These are phyloP conservation scores for Scedosporium boydii DNA, from an alignment of 2,329 filamentous ascomycete genomes.

Conservation along the genomic window DNA sequence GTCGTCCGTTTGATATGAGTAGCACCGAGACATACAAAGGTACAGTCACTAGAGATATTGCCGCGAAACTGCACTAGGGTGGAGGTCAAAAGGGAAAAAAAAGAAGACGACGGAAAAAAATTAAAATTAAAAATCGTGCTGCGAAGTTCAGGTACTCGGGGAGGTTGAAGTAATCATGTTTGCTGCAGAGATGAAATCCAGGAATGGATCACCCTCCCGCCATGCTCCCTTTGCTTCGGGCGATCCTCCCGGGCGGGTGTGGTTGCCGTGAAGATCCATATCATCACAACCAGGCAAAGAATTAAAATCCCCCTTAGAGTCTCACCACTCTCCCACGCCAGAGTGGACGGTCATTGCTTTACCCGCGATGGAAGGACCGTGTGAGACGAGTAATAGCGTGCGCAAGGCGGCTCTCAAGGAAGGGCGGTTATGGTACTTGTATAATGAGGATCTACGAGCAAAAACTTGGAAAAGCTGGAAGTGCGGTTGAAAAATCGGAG, in stretches of 20 bases:
- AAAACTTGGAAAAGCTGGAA: too few species aligned
- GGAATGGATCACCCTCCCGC: background rate
- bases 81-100: background rate
- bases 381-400: background rate
- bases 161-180: background rate
- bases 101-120: background rate
- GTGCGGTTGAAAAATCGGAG: too few species aligned
- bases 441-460: too few species aligned
- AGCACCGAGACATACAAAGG: background rate
- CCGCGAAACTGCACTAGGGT: background rate
- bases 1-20: background rate
- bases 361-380: background rate
- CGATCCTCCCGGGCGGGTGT: background rate
- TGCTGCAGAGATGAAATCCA: background rate
- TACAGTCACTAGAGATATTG: background rate
- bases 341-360: background rate
- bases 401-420: background rate
- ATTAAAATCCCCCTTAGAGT: too few species aligned
- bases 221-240: background rate
- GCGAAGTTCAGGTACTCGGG: background rate
- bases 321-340: background rate
- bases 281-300: background rate
- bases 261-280: background rate
- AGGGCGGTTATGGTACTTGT: background rate
- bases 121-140: background rate